These are phyloP conservation scores for Venturiaceae sp. DNA, from an alignment of 2,329 filamentous ascomycete species.

Conservation along the genomic window DNA sequence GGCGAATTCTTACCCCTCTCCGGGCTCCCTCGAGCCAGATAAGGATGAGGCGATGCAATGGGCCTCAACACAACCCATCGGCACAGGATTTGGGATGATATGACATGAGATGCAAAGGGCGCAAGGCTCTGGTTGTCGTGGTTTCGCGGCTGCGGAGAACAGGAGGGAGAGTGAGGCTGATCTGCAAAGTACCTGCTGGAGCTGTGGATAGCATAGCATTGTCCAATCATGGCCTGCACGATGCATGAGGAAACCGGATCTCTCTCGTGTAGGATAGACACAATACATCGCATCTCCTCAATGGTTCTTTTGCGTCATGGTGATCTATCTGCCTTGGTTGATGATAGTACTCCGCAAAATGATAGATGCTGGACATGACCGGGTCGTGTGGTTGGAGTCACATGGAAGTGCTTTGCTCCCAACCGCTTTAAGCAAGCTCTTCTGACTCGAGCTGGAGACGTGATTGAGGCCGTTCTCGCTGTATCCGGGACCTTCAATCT, in stretches of 20 bases:
- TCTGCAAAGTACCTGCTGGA: neutral
- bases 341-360: neutral
- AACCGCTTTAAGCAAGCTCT: too few species aligned
- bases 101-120: neutral
- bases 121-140: neutral
- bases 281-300: neutral
- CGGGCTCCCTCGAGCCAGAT: neutral
- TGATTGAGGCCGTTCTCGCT: neutral
- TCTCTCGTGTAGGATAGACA: neutral
- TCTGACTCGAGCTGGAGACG: neutral
- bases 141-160: neutral
- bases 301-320: neutral
- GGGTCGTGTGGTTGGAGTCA: neutral
- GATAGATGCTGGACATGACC: neutral
- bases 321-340: neutral
- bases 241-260: neutral
- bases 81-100: neutral
- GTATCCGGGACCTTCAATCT: too few species aligned
- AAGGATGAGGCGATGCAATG: neutral
- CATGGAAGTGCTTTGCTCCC: too few species aligned
- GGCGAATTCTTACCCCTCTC: neutral
- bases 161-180: neutral
- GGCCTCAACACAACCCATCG: neutral
- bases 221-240: neutral
- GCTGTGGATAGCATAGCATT: neutral